A percentile compares a stretch with the other conserved stretches of the same genome.
Evolutionary conservation across 345 rosid species (phyloP).

Genomic region (Mallotus nudiflorus): DNA sequence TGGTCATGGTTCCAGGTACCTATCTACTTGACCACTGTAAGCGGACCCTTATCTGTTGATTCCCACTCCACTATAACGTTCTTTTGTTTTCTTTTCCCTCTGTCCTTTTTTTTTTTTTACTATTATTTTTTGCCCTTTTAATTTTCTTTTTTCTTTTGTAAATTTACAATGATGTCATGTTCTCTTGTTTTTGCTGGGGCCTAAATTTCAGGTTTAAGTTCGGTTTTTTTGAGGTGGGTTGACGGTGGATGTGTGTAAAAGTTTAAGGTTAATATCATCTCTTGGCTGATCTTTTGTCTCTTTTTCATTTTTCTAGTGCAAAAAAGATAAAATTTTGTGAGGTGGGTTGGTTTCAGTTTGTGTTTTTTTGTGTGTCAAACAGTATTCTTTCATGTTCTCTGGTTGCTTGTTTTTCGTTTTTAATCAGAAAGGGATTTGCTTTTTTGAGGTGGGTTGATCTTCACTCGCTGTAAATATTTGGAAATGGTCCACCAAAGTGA

Average conservation of each 20-base stretch:
- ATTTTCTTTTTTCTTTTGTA: neutral
- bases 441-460: constrained; percentile 29
- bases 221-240: constrained; percentile 12
- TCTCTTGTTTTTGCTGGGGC: constrained; percentile 18
- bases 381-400: constrained; percentile 11
- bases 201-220: constrained; percentile 22
- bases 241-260: neutral
- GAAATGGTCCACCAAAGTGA: neutral
- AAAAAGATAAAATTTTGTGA: constrained; percentile 11
- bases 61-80: constrained; percentile 10
- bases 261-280: neutral
- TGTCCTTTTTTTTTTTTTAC: neutral
- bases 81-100: neutral
- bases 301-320: no score
- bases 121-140: neutral
- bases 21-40: no score
- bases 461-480: neutral
- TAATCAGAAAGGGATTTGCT: constrained; percentile 17
- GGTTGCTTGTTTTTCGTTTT: constrained; percentile 13
- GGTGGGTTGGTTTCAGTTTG: neutral
- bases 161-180: constrained; percentile 16
- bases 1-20: no score
- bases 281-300: no score
- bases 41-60: constrained; percentile 8
- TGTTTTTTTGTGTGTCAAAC: neutral